Evolutionary conservation across 768 basidiomycete genomes (phyloP), one percentile per base, ranked within the genome.

Genomic region (Lanmaoa rubissima): DNA sequence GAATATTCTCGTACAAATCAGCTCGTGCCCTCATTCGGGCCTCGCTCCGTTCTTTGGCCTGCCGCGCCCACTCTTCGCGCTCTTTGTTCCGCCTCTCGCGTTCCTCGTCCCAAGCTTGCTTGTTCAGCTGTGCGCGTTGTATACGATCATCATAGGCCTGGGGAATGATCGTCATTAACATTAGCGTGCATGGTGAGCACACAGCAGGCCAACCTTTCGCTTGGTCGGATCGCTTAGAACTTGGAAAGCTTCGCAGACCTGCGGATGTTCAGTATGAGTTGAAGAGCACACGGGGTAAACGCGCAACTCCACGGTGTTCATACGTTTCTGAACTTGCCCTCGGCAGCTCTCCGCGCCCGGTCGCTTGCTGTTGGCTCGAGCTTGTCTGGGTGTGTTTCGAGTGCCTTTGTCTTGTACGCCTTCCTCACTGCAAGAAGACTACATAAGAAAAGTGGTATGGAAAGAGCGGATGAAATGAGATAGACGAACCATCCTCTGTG

Each of bases 321-420:
- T 69, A 87, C 87, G 76, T 79, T 76, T 64, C 81, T 84, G 61
- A 89, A 89, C 58, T 77, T 79, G 39, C 77, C 76, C 63, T 82
- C 81, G 9, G 86, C 82, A 19, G 65, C 74, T 53, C 78, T 76
- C 65, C 80, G 83, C 57, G 82, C 80, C 54, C 75, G 71, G 43
- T 79, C 77, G 42, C 73, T 79, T 9, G 82, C 81, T 32, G 70
- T 70, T 38, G 79, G 83, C 12, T 81, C 81, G 46, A 88, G 79
- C 62, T 87, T 88, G 62, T 89, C 87, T 11, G 87, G 87, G 66
- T 89, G 87, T 1, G 88, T 88, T 67, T 86, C 84, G 28, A 89
- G 74, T 11, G 82, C 86, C 62, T 80, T 83, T 58, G 79, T 80
- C 64, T 81, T 84, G 69, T 88, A 89, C 2, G 85, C 86, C 62